Evolutionary conservation across 768 basidiomycete species (phyloP).

Genomic region (Mycena capillaripes): DNA sequence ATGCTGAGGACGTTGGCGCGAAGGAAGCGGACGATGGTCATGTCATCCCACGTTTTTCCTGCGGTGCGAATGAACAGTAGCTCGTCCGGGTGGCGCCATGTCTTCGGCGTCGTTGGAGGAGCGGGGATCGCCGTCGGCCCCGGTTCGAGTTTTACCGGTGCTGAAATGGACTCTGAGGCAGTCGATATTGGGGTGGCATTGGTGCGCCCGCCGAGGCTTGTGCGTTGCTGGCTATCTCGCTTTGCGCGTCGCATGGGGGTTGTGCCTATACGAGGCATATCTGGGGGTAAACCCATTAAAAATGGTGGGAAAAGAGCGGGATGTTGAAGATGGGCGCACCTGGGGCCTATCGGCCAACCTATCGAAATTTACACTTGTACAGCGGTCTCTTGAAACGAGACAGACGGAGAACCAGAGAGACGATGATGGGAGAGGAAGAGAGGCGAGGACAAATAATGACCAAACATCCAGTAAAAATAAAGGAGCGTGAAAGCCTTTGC

Average conservation of each 20-base stretch:
- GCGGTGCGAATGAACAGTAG: conserved; percentile 1
- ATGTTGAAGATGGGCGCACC: neutral
- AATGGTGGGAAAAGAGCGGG: neutral
- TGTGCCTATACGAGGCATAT: conserved; percentile 12
- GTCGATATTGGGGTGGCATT: neutral
- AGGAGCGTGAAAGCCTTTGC: too few relatives aligned
- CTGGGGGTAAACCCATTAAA: neutral
- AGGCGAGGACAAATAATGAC: conserved; percentile 11
- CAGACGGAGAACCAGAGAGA: neutral
- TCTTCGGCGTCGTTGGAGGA: neutral
- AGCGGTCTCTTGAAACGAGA: neutral
- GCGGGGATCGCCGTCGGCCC: neutral
- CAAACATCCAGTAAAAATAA: too few relatives aligned
- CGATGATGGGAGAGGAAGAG: conserved; percentile 8
- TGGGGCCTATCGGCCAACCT: neutral
- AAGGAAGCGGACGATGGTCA: conserved; percentile 5
- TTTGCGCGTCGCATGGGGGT: neutral
- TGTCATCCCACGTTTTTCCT: neutral
- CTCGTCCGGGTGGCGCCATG: conserved; percentile 28
- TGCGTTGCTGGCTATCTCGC: neutral
- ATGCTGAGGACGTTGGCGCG: neutral
- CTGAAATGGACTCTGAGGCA: neutral
- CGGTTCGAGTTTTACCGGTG: neutral
- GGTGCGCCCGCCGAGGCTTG: neutral
- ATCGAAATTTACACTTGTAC: neutral